phyloP scores from a whole-genome alignment of 164 flowering plant genomes.

The Macadamia integrifolia region DNA sequence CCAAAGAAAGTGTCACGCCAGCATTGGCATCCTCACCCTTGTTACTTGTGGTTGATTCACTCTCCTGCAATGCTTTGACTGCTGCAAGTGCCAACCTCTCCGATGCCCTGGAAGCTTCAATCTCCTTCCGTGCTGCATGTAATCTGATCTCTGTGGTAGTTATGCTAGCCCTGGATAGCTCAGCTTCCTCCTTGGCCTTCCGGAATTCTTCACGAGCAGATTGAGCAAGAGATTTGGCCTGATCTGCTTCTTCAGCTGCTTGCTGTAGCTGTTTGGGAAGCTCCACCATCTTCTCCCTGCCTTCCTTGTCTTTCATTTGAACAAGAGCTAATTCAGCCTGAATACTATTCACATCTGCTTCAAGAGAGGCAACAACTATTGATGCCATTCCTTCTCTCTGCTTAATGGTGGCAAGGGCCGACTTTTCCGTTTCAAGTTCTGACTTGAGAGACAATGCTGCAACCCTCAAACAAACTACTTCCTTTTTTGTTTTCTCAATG shows the following conservation, averaged over 20 bases:
- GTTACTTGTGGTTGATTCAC: conserved; percentile 43
- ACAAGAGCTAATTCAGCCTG: conserved; percentile 48
- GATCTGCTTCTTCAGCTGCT: conserved; percentile 71
- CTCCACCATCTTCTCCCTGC: conserved; percentile 62
- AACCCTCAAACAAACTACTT: conserved; percentile 58
- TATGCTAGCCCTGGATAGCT: conserved; percentile 69
- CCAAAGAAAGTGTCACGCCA: conserved; percentile 69
- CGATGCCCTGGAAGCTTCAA: conserved; percentile 84
- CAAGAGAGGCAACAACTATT: conserved; percentile 70
- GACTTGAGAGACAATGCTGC: conserved; percentile 61
- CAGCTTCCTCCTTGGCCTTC: conserved; percentile 73
- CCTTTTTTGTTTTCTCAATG: conserved; percentile 63
- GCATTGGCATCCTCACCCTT: conserved; percentile 31
- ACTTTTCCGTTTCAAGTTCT: conserved; percentile 66
- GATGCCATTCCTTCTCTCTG: conserved; percentile 93
- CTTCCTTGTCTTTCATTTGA: conserved; percentile 71
- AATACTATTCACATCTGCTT: conserved; percentile 62
- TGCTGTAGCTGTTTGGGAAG: conserved; percentile 68
- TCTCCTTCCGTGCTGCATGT: conserved; percentile 73
- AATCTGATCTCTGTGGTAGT: conserved; percentile 63
- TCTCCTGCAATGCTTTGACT: conserved; percentile 73
- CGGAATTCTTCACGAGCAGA: conserved; percentile 55
- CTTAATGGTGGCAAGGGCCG: conserved; percentile 48
- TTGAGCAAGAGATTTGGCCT: conserved; percentile 50
- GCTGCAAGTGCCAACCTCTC: conserved; percentile 80